Evolutionary conservation across 495 filamentous ascomycete species (phyloP), one percentile per base, ranked within the genome.

Genomic region (Podospora appendiculata): DNA sequence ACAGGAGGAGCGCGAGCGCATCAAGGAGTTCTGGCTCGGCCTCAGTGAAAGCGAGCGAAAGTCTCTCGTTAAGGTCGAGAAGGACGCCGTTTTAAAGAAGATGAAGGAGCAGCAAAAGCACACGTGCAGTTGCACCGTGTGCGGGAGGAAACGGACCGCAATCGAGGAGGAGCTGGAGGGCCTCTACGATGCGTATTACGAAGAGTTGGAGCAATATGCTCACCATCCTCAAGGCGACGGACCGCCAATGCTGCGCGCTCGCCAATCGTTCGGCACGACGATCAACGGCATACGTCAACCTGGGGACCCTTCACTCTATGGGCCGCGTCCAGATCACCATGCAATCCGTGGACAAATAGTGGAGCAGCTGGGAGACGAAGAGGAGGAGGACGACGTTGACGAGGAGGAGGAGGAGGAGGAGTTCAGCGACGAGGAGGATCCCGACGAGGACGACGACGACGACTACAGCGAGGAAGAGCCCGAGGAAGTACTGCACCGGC

Each of bases 61-160:
- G 55, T 89, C 88, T 5, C 74, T 99, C 39, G 91, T 99, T 56
- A 96, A 95, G 67, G 90, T 99, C 10, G 93, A 99, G 70, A 99
- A 99, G 65, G 90, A 97, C 70, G 93, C 94, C 6, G 93, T 99
- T 1, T 70, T 99, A 48, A 88, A 88, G 58, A 99, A 99, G 72
- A 99, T 99, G 93, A 98, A 99, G 72, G 94, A 99, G 67, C 93
- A 99, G 70, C 93, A 99, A 67, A 97, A 96, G 69, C 93, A 97
- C 64, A 97, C 93, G 4, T 99, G 93, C 71, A 96, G 90, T 63
- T 99, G 93, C 61, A 95, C 88, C 6, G 91, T 97, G 39, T 99
- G 93, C 72, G 93, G 93, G 47, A 82, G 93, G 56, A 99, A 97
- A 70, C 82, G 93, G 43, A 96, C 88, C 8, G 93, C 93, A 8